A percentile compares a stretch with the other conserved stretches of the same genome.
Evolutionary conservation across 331 rosid species (phyloP).

Genomic region (Pyracantha coccinea): DNA sequence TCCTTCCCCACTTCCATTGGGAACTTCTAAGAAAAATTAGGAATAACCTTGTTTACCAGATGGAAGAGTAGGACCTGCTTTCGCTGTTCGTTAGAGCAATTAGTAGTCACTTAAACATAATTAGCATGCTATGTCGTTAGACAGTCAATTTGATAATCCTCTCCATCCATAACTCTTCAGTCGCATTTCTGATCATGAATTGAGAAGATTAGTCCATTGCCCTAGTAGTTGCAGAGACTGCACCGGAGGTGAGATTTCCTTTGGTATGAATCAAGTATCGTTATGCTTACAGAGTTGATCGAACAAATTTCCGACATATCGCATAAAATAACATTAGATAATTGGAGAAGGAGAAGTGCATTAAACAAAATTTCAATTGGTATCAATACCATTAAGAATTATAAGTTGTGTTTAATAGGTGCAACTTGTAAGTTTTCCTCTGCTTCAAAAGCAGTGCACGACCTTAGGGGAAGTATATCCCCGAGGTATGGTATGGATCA

Average conservation of each 20-base stretch:
- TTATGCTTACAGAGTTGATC: not conserved
- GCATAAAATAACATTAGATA: not conserved
- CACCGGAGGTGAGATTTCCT: not conserved
- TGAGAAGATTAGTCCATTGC: not conserved
- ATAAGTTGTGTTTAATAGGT: too few relatives aligned
- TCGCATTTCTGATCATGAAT: conserved; percentile 12
- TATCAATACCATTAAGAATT: not conserved
- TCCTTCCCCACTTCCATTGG: conserved; percentile 59
- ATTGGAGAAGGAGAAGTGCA: not conserved
- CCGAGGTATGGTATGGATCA: not conserved
- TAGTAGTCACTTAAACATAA: conserved; percentile 1
- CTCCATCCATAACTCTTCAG: not conserved
- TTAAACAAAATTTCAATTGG: not conserved
- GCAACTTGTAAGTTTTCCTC: not conserved
- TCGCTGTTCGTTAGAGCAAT: not conserved
- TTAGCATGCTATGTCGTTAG: not conserved
- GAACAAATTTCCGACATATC: too few relatives aligned
- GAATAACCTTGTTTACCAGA: conserved; percentile 6
- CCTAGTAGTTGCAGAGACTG: not conserved
- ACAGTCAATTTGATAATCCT: not conserved
- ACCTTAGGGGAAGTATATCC: too few relatives aligned
- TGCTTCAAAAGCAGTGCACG: not conserved
- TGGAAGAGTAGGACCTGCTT: conserved; percentile 6
- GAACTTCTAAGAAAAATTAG: conserved; percentile 38
- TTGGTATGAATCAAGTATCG: not conserved